These are phyloP conservation scores for Pochonia chlamydosporia DNA, from an alignment of 2,329 filamentous ascomycete species.

Conservation along the genomic window DNA sequence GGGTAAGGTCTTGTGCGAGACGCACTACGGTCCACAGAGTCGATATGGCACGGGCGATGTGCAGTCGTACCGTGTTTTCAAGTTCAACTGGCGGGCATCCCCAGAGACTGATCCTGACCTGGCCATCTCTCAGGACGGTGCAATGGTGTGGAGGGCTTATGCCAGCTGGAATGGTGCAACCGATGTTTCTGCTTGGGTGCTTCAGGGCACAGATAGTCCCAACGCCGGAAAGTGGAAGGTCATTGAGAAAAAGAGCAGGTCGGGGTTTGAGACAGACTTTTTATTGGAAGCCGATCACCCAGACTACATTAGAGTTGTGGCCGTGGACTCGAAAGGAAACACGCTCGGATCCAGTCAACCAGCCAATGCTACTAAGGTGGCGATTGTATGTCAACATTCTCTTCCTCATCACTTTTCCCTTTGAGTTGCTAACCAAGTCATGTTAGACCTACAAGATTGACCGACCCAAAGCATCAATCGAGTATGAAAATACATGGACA, in stretches of 20 bases:
- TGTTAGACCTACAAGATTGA: constrained; percentile 2
- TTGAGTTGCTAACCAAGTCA: background rate
- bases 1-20: constrained; percentile 15
- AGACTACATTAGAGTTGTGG: constrained; percentile 2
- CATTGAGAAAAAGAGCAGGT: background rate
- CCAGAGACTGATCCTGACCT: constrained; percentile 14
- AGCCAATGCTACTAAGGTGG: background rate
- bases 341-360: constrained; percentile 1
- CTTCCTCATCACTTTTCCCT: background rate
- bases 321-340: constrained; percentile 5
- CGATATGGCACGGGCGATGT: constrained; percentile 11
- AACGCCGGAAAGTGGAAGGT: background rate
- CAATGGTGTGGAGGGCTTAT: constrained; percentile 19
- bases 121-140: constrained; percentile 5
- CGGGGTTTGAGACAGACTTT: constrained; percentile 8
- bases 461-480: background rate
- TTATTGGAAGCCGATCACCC: constrained; percentile 4
- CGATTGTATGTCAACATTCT: constrained; percentile 7
- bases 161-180: constrained; percentile 33
- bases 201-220: constrained; percentile 24
- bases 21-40: constrained; percentile 18
- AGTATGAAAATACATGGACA: background rate
- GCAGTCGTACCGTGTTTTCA: constrained; percentile 23
- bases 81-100: constrained; percentile 19
- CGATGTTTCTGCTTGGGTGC: constrained; percentile 28